Base-by-base conservation (phyloP, 352 stramenopile species). In the Globisporangium viniferum region DNA sequence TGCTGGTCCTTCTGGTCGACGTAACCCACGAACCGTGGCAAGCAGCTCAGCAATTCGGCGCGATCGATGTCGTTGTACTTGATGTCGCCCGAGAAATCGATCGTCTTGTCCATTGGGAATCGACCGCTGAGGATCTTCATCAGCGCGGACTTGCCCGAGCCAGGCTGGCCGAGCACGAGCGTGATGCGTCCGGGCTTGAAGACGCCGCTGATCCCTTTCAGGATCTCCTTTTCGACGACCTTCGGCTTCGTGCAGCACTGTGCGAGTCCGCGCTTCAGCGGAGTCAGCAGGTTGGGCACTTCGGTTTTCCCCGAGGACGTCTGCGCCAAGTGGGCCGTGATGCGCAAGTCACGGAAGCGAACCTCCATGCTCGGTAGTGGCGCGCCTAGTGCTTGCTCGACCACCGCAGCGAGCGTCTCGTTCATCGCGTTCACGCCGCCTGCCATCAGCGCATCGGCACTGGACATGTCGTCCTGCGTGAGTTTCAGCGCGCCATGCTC, bases 1-100 rank as follows among this genome's bases (percentile, higher is more conserved):
- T 98, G 95, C 39, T 82, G 65, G 68, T 98, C 95, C n/a, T 82
- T 79, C 62, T 89, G 81, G 60, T 84, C 74, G 2, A 77, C 75
- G 56, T 89, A 88, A 0, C 61, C 62, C 18, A 83, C 77, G 54
- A 82, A 73, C 5, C 75, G 68, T 3, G 79, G 77, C 20, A 87
- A 39, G 1, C 62, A 57, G 24, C 57, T 10, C 12, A 82, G 44
- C 18, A 87, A 6, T n/a, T 70, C 41, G 0, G 55, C 46, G 51
- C 76, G 73, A 8, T 59, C 64, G 12, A 71, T 66, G 22, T 74
- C 78, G 27, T 86, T 88, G 70, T 80, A 86, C 29, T 64, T 77
- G 62, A 88, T 81, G 33, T 75, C 68, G 10, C 80, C 80, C 0
- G 57, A 64, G n/a, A 88, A 65, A 2, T 49, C 58, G n/a, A 86